These are phyloP conservation scores for Herpetomonas muscarum DNA, from an alignment of 208 protist genomes.

Conservation along the genomic window DNA sequence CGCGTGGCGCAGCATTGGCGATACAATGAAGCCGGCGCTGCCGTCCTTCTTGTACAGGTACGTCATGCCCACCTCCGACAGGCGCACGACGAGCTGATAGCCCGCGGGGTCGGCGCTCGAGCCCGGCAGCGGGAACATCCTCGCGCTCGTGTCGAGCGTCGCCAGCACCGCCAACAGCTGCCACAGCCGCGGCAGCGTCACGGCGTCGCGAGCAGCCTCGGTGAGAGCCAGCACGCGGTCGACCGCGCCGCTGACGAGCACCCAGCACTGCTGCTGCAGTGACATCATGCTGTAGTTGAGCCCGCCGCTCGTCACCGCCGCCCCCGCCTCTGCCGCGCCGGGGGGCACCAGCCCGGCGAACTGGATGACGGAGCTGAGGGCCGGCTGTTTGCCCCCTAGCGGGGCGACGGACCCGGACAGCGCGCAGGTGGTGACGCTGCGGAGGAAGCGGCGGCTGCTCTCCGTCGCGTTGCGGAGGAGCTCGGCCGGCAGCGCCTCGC, in stretches of 20 bases:
- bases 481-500: conserved; percentile 34
- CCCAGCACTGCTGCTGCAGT: conserved; percentile 85
- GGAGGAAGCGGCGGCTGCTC: conserved; percentile 48
- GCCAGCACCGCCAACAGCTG: conserved; percentile 74
- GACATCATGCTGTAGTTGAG: conserved; percentile 83
- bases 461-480: conserved; percentile 60
- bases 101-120: conserved; percentile 42
- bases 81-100: conserved; percentile 64
- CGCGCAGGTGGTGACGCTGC: conserved; percentile 51
- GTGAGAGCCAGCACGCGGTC: conserved; percentile 57
- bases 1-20: conserved; percentile 73
- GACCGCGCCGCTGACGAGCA: conserved; percentile 61
- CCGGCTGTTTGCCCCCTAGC: conserved; percentile 20
- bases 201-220: conserved; percentile 3
- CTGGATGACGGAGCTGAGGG: conserved; percentile 49
- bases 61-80: conserved; percentile 78
- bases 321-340: background rate
- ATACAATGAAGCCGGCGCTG: conserved; percentile 57
- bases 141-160: conserved; percentile 42
- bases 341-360: conserved; percentile 45
- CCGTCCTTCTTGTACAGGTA: conserved; percentile 55
- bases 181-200: conserved; percentile 51
- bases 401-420: conserved; percentile 54
- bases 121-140: conserved; percentile 59
- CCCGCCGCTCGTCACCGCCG: conserved; percentile 53